Evolutionary conservation across 768 basidiomycete genomes (phyloP).

Genomic region (Rhodocollybia butyracea): DNA sequence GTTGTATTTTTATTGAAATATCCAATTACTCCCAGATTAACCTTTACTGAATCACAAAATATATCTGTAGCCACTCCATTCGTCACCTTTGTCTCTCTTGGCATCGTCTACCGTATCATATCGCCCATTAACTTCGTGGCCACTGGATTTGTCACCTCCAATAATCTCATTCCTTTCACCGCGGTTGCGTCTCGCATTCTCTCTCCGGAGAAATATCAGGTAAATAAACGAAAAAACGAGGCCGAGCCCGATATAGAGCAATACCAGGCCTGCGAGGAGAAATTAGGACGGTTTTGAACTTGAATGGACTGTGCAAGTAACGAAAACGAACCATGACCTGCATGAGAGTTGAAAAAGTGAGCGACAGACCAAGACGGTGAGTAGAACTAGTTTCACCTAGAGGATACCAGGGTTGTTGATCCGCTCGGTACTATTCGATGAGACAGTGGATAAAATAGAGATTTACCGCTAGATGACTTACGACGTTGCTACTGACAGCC

Average conservation of each 20-base stretch:
- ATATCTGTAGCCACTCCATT: conserved; percentile 77
- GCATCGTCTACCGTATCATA: conserved; percentile 61
- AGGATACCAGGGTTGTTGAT: conserved; percentile 66
- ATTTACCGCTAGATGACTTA: conserved; percentile 34
- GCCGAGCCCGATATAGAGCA: conserved; percentile 70
- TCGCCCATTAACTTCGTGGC: conserved; percentile 50
- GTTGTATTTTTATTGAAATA: too few species aligned
- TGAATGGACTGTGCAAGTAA: background rate
- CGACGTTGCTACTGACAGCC: conserved; percentile 71
- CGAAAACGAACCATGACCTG: conserved; percentile 26
- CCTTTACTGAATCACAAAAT: too few species aligned
- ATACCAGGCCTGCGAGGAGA: conserved; percentile 55
- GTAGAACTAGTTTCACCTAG: conserved; percentile 29
- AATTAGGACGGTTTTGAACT: background rate
- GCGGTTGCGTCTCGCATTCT: conserved; percentile 63
- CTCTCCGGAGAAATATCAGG: conserved; percentile 43
- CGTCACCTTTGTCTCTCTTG: conserved; percentile 67
- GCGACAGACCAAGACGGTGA: background rate
- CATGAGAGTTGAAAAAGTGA: background rate
- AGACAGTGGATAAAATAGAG: background rate
- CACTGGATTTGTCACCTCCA: conserved; percentile 34
- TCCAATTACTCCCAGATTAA: too few species aligned
- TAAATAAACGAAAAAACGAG: conserved; percentile 43
- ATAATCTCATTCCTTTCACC: conserved; percentile 73
- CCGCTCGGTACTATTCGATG: conserved; percentile 52